These are phyloP conservation scores for Protoeuglena noctilucae DNA, from an alignment of 139 green algal species.

Conservation along the genomic window DNA sequence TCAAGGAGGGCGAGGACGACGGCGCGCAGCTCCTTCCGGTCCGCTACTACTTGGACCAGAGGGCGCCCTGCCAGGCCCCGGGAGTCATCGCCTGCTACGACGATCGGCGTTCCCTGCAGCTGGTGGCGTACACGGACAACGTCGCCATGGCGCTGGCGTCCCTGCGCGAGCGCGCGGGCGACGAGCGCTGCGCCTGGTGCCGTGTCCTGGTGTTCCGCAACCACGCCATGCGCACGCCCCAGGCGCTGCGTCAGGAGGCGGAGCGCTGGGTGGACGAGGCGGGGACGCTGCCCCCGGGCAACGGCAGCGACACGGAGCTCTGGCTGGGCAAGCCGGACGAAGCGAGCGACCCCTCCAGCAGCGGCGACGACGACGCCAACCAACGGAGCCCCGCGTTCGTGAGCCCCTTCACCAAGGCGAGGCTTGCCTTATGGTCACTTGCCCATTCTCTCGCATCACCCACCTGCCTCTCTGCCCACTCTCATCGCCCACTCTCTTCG, in stretches of 20 bases:
- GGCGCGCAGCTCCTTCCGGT: too few relatives aligned
- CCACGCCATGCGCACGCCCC: slow-evolving; percentile 44
- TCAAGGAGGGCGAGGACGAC: too few relatives aligned
- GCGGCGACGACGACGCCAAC: background rate
- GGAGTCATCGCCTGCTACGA: slow-evolving; percentile 79
- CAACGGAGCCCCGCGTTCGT: background rate
- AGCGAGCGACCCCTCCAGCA: background rate
- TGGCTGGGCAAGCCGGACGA: slow-evolving; percentile 19
- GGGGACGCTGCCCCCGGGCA: slow-evolving; percentile 55
- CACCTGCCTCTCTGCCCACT: too few relatives aligned
- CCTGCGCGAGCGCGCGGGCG: slow-evolving; percentile 18
- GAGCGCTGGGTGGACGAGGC: slow-evolving; percentile 39
- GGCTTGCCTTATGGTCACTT: too few relatives aligned
- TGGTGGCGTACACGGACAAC: slow-evolving; percentile 66
- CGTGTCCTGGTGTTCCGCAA: slow-evolving; percentile 61
- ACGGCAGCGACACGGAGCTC: slow-evolving; percentile 31
- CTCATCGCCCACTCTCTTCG: too few relatives aligned
- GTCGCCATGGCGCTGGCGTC: slow-evolving; percentile 44
- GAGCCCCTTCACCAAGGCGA: background rate
- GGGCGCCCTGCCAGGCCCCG: too few relatives aligned
- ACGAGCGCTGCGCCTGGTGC: slow-evolving; percentile 32
- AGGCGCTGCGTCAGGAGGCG: slow-evolving; percentile 44
- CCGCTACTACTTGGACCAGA: too few relatives aligned
- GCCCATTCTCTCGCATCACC: too few relatives aligned
- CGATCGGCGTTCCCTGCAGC: slow-evolving; percentile 39